These are phyloP conservation scores for Hypoxylon subgilvum DNA, from an alignment of 495 filamentous ascomycete species.

Conservation along the genomic window DNA sequence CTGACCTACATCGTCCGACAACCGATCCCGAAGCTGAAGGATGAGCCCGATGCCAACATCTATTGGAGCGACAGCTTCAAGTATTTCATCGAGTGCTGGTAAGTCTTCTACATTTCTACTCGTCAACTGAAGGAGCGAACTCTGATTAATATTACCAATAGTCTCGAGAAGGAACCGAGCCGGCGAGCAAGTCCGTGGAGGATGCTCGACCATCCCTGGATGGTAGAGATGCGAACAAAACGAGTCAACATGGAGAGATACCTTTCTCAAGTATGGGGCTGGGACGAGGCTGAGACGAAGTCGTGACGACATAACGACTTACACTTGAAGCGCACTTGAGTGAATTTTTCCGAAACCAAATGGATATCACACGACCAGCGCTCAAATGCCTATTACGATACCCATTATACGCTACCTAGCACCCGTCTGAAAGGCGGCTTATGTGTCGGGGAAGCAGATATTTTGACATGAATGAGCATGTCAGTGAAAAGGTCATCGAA, in stretches of 20 bases:
- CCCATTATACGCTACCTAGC: constrained; percentile 1
- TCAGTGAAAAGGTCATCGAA: neutral
- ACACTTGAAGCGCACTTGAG: neutral
- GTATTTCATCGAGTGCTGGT: constrained; percentile 99
- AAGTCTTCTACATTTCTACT: constrained; percentile 52
- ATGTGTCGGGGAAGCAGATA: neutral
- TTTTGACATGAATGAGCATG: neutral
- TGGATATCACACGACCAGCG: neutral
- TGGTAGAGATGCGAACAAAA: constrained; percentile 92
- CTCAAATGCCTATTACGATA: constrained; percentile 2
- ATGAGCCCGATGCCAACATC: constrained; percentile 81
- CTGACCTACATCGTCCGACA: constrained; percentile 97
- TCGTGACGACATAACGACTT: constrained; percentile 10
- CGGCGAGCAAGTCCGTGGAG: constrained; percentile 93
- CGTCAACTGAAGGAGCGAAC: neutral
- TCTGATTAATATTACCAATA: constrained; percentile 44
- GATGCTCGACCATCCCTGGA: constrained; percentile 99
- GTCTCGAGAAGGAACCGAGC: constrained; percentile 89
- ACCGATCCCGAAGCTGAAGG: constrained; percentile 93
- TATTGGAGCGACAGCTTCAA: constrained; percentile 96
- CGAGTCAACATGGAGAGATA: constrained; percentile 96
- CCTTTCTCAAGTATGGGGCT: constrained; percentile 91
- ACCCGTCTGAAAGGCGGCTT: neutral
- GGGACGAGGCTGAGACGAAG: constrained; percentile 61
- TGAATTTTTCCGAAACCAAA: neutral